Evolutionary conservation across 495 filamentous ascomycete species (phyloP).

Genomic region (Pyrenula aspistea): DNA sequence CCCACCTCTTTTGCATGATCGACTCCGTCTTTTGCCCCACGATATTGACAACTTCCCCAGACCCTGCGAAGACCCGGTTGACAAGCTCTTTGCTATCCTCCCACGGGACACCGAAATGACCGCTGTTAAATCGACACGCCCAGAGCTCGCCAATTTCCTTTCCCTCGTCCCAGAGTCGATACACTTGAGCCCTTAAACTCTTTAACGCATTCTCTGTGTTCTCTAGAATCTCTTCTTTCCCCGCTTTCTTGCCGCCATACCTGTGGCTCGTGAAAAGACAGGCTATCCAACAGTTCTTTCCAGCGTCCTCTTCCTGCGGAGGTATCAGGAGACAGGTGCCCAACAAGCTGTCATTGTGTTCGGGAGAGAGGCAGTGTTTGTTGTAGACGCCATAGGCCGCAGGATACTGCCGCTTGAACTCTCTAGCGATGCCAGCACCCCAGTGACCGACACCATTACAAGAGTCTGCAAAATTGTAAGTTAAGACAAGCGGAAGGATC

Average conservation of each 20-base stretch:
- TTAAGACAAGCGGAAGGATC: neutral
- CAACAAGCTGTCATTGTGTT: slow-evolving; percentile 1
- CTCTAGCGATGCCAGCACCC: slow-evolving; percentile 29
- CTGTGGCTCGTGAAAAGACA: slow-evolving; percentile 32
- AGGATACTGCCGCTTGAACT: slow-evolving; percentile 28
- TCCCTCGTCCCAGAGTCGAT: slow-evolving; percentile 1
- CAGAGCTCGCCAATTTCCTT: slow-evolving; percentile 12
- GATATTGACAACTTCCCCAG: neutral
- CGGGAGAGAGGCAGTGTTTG: slow-evolving; percentile 16
- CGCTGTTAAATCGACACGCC: slow-evolving; percentile 32
- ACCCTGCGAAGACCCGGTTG: neutral
- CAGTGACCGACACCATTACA: slow-evolving; percentile 32
- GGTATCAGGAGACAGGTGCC: slow-evolving; percentile 35
- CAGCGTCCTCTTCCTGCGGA: slow-evolving; percentile 18
- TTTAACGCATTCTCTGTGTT: slow-evolving; percentile 25
- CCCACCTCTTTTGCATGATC: too few species aligned
- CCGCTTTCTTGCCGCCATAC: slow-evolving; percentile 18
- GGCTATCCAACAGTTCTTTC: slow-evolving; percentile 30
- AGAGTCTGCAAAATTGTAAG: slow-evolving; percentile 21
- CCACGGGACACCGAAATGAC: slow-evolving; percentile 28
- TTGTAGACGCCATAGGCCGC: slow-evolving; percentile 24
- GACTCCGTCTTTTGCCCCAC: too few species aligned
- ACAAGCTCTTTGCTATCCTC: neutral
- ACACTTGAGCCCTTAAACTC: slow-evolving; percentile 23
- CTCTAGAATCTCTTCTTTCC: slow-evolving; percentile 18